A percentile compares a stretch with the other conserved stretches of the same genome.
Conservation (phyloP, 768 basidiomycete genomes). For the Inosperma sp. region DNA sequence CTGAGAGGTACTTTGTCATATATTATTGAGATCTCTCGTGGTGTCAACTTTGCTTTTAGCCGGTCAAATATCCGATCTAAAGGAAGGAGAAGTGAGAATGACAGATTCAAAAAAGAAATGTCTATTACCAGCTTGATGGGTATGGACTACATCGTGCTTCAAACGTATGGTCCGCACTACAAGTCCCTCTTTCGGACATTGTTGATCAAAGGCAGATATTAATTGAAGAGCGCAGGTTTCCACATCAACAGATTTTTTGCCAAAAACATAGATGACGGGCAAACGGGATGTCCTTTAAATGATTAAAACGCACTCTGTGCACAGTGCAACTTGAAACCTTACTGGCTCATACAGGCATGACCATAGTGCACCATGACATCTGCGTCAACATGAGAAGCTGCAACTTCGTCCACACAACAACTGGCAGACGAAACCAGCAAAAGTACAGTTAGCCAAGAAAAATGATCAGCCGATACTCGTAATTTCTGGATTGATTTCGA, state of each 20-base stretch:
- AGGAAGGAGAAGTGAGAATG: not conserved
- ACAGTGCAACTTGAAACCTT: slow-evolving; percentile 27
- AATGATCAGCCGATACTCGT: not conserved
- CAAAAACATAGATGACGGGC: slow-evolving; percentile 89
- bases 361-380: slow-evolving; percentile 94
- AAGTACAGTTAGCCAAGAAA: not conserved
- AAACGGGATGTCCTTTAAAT: slow-evolving; percentile 80
- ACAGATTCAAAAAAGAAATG: not conserved
- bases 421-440: too few relatives aligned
- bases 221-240: slow-evolving; percentile 45
- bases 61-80: slow-evolving; percentile 32
- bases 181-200: slow-evolving; percentile 7
- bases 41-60: too few relatives aligned
- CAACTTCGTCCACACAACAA: slow-evolving; percentile 96
- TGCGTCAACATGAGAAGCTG: slow-evolving; percentile 90
- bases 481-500: not conserved
- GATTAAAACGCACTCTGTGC: not conserved
- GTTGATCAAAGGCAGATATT: slow-evolving; percentile 27
- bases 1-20: too few relatives aligned
- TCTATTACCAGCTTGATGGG: slow-evolving; percentile 56
- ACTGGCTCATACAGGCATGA: slow-evolving; percentile 94
- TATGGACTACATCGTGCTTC: slow-evolving; percentile 74
- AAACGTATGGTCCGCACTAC: slow-evolving; percentile 41
- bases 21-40: too few relatives aligned
- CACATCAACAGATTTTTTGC: slow-evolving; percentile 61